These are phyloP conservation scores for Lactarius hengduanensis DNA, from an alignment of 768 basidiomycete genomes.

Conservation along the genomic window DNA sequence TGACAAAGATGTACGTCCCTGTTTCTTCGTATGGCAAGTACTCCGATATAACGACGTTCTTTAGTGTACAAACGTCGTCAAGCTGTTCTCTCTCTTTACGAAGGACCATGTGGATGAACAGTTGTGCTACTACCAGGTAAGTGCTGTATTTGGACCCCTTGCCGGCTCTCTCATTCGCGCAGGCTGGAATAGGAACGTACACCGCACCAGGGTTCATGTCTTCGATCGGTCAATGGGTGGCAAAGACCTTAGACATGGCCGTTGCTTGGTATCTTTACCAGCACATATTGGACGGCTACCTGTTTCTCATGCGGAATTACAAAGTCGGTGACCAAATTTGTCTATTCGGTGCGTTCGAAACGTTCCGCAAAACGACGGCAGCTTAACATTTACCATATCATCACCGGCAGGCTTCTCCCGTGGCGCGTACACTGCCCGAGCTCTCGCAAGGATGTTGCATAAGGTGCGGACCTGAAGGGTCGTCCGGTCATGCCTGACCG, in stretches of 20 bases:
- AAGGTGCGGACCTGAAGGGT: conserved; percentile 38
- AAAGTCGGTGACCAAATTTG: conserved; percentile 67
- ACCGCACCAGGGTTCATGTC: conserved; percentile 65
- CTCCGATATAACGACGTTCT: neutral
- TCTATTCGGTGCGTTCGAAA: conserved; percentile 54
- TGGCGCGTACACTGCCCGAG: conserved; percentile 63
- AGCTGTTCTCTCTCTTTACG: conserved; percentile 38
- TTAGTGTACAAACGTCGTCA: conserved; percentile 44
- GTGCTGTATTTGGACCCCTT: conserved; percentile 3
- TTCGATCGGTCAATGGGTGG: conserved; percentile 52
- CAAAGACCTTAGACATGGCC: conserved; percentile 62
- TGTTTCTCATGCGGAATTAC: conserved; percentile 77
- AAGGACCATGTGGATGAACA: conserved; percentile 39
- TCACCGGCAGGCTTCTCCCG: conserved; percentile 66
- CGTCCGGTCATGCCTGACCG: neutral
- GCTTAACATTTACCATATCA: conserved; percentile 5
- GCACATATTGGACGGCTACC: conserved; percentile 74
- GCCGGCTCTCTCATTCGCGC: neutral
- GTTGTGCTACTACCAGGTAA: conserved; percentile 67
- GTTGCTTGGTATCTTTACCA: conserved; percentile 73
- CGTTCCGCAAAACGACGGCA: neutral
- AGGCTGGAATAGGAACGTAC: conserved; percentile 3
- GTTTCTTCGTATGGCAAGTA: neutral
- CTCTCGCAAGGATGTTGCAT: conserved; percentile 70
- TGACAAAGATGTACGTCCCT: neutral